A percentile compares a stretch with the other conserved stretches of the same genome.
phyloP scores from a whole-genome alignment of 2,329 filamentous ascomycete species.

The Aureobasidium lini region DNA sequence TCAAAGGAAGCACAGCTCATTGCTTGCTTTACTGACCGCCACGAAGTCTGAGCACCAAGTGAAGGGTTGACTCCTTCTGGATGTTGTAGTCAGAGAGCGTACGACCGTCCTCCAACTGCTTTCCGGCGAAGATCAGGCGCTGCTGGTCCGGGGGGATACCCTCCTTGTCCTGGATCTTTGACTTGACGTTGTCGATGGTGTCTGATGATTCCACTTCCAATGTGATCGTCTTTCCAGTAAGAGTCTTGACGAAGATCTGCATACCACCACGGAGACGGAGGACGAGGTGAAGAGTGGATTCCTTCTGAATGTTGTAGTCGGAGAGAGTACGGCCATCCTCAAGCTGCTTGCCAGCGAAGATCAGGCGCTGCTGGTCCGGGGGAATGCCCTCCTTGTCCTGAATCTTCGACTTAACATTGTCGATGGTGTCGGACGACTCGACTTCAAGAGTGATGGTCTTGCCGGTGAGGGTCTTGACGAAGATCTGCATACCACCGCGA shows the following conservation, averaged over 20 bases:
- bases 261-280: conserved; percentile 91
- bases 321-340: conserved; percentile 85
- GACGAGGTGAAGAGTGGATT: conserved; percentile 87
- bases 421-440: conserved; percentile 82
- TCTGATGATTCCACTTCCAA: conserved; percentile 96
- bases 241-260: conserved; percentile 86
- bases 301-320: conserved; percentile 94
- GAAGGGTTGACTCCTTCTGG: conserved; percentile 59
- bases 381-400: conserved; percentile 77
- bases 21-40: conserved; percentile 40
- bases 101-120: conserved; percentile 88
- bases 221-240: conserved; percentile 99
- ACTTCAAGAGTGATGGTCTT: conserved; percentile 95
- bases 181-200: conserved; percentile 99
- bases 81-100: conserved; percentile 86
- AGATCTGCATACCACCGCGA: conserved; percentile 62
- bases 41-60: conserved; percentile 56
- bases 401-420: conserved; percentile 93
- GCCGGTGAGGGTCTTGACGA: conserved; percentile 49
- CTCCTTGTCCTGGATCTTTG: conserved; percentile 99
- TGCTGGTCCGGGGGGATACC: conserved; percentile 94
- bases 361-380: conserved; percentile 87
- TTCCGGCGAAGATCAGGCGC: conserved; percentile 88
- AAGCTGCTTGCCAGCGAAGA: conserved; percentile 89
- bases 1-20: neutral